Conservation (phyloP, 2,329 filamentous ascomycete genomes). For the Waltergamsia citrina region DNA sequence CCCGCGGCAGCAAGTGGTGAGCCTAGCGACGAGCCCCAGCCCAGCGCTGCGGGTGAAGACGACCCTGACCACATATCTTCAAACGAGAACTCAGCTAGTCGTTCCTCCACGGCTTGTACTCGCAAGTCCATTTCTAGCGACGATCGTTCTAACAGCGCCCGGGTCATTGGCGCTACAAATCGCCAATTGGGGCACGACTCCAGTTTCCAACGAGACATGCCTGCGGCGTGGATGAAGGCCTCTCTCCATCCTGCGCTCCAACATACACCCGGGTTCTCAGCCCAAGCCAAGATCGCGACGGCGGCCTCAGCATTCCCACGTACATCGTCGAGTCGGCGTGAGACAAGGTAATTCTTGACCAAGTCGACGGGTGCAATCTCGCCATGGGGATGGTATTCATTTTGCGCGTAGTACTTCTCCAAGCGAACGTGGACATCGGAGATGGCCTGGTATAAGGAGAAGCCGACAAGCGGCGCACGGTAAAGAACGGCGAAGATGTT, state of each 20-base stretch:
- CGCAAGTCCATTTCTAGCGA: constrained; percentile 52
- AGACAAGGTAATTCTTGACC: constrained; percentile 52
- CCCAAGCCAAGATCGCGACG: constrained; percentile 54
- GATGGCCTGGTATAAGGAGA: constrained; percentile 54
- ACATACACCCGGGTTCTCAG: constrained; percentile 49
- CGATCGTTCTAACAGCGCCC: constrained; percentile 51
- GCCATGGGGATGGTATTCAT: constrained; percentile 43
- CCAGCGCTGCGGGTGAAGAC: constrained; percentile 10
- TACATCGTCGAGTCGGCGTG: constrained; percentile 53
- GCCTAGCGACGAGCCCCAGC: constrained; percentile 18
- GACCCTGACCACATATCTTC: constrained; percentile 46
- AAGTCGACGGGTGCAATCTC: constrained; percentile 51
- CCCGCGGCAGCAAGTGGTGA: constrained; percentile 46
- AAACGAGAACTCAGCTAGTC: constrained; percentile 50
- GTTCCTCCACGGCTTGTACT: constrained; percentile 52
- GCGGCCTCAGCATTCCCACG: constrained; percentile 50
- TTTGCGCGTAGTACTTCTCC: constrained; percentile 44
- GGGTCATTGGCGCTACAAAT: constrained; percentile 49
- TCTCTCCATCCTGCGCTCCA: constrained; percentile 62
- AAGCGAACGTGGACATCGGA: constrained; percentile 52
- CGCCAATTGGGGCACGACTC: constrained; percentile 46
- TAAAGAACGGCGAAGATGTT: constrained; percentile 61
- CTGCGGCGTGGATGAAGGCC: constrained; percentile 56
- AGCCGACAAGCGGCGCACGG: constrained; percentile 54
- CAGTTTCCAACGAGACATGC: constrained; percentile 46